These are phyloP conservation scores for Phytophthora uliginosa DNA, from an alignment of 352 stramenopile genomes.

Conservation along the genomic window DNA sequence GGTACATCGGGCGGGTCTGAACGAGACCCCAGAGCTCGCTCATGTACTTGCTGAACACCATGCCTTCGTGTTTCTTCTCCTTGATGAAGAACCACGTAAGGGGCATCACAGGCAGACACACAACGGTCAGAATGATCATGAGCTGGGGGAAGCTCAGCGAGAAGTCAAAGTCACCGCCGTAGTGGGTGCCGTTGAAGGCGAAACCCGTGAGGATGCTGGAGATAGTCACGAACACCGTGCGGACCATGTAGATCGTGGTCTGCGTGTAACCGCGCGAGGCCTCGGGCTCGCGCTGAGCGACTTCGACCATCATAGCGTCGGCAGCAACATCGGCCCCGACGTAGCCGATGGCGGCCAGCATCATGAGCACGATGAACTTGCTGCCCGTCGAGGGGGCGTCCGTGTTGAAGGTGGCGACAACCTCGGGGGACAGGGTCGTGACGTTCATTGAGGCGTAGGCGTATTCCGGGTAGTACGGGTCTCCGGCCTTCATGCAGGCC, in stretches of 20 bases:
- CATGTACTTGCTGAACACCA: constrained; percentile 50
- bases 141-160: constrained; percentile 45
- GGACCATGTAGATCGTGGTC: constrained; percentile 57
- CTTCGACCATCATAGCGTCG: constrained; percentile 65
- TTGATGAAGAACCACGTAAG: constrained; percentile 58
- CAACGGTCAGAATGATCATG: constrained; percentile 45
- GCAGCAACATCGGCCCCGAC: constrained; percentile 57
- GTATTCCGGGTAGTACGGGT: constrained; percentile 53
- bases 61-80: constrained; percentile 48
- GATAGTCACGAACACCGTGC: constrained; percentile 49
- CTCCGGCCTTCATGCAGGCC: constrained; percentile 46
- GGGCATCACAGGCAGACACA: constrained; percentile 49
- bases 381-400: constrained; percentile 41
- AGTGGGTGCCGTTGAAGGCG: constrained; percentile 52
- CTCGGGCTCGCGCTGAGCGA: constrained; percentile 60
- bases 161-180: constrained; percentile 57
- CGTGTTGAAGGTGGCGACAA: constrained; percentile 46
- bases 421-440: constrained; percentile 28
- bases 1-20: constrained; percentile 54
- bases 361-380: constrained; percentile 59
- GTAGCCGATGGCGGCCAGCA: constrained; percentile 57
- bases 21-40: constrained; percentile 47
- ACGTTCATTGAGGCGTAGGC: constrained; percentile 42
- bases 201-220: constrained; percentile 51
- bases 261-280: constrained; percentile 56